phyloP scores from a whole-genome alignment of 2,329 filamentous ascomycete genomes.

The Monosporascus sp. region DNA sequence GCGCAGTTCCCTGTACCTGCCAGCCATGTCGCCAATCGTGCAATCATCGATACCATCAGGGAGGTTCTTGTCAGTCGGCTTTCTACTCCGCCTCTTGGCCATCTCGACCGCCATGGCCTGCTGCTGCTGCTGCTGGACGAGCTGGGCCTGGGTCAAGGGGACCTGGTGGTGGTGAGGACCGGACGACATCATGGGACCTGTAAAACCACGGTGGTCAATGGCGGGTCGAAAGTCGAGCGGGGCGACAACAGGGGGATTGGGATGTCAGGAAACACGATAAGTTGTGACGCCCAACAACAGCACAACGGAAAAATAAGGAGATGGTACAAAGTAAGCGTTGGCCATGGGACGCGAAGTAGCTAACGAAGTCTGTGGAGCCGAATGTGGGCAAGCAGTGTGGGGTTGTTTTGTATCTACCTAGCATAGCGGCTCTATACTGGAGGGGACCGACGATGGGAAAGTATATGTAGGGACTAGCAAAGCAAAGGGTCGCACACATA shows the following conservation, averaged over 20 bases:
- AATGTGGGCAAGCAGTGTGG: slow-evolving; percentile 6
- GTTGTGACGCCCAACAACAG: background rate
- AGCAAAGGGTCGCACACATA: slow-evolving; percentile 25
- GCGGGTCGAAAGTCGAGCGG: background rate
- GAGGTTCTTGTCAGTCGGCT: slow-evolving; percentile 91
- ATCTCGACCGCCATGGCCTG: slow-evolving; percentile 53
- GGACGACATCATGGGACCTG: slow-evolving; percentile 53
- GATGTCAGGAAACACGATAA: background rate
- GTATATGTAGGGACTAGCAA: background rate
- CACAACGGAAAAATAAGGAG: background rate
- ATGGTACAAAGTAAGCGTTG: background rate
- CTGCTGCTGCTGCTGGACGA: slow-evolving; percentile 46
- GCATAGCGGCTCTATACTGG: background rate
- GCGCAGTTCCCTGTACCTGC: slow-evolving; percentile 76
- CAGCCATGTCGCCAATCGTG: slow-evolving; percentile 74
- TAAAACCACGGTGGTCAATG: slow-evolving; percentile 1
- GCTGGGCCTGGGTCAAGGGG: slow-evolving; percentile 49
- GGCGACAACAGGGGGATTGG: slow-evolving; percentile 3
- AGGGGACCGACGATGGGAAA: background rate
- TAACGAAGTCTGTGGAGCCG: slow-evolving; percentile 13
- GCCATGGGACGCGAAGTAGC: background rate
- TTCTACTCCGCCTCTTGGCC: slow-evolving; percentile 75
- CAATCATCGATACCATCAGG: slow-evolving; percentile 84
- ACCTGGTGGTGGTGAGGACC: slow-evolving; percentile 46
- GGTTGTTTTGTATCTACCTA: slow-evolving; percentile 3